Conservation (phyloP, 257 asterid genomes). For the Buddleja alternifolia region DNA sequence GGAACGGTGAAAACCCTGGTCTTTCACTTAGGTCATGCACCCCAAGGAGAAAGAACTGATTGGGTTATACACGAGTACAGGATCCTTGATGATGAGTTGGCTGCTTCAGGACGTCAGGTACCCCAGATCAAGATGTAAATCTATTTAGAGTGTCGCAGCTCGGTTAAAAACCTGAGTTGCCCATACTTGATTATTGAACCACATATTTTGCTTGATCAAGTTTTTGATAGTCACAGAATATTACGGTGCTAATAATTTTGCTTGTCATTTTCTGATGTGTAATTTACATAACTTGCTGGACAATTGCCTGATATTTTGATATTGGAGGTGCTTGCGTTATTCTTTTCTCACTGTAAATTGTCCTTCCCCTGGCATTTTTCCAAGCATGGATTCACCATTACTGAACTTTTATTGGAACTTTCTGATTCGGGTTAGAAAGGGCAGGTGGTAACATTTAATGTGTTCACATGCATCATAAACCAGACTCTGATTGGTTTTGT, state of each 20-base stretch:
- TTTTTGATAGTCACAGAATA: background rate
- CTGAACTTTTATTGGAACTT: too few species aligned
- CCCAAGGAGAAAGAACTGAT: slow-evolving; percentile 74
- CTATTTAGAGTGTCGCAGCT: background rate
- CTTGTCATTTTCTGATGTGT: background rate
- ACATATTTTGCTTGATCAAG: background rate
- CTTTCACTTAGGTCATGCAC: slow-evolving; percentile 78
- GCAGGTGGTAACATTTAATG: too few species aligned
- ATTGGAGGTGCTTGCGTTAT: background rate
- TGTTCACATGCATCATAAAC: too few species aligned
- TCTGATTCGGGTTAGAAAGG: too few species aligned
- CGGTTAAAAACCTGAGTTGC: background rate
- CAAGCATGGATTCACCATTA: too few species aligned
- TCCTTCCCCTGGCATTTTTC: too few species aligned
- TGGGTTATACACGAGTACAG: slow-evolving; percentile 83
- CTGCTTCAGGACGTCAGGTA: slow-evolving; percentile 71
- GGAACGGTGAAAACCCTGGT: slow-evolving; percentile 81
- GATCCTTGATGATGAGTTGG: slow-evolving; percentile 52
- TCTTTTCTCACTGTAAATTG: background rate
- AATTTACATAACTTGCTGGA: background rate
- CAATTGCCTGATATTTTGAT: background rate
- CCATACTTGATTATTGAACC: background rate
- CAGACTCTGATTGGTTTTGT: too few species aligned
- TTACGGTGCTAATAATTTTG: background rate
- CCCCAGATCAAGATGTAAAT: background rate